Percentiles rank a stretch among this genome's conserved stretches.
phyloP scores from a whole-genome alignment of 2,329 filamentous ascomycete species.

The Trichoderma sp. region DNA sequence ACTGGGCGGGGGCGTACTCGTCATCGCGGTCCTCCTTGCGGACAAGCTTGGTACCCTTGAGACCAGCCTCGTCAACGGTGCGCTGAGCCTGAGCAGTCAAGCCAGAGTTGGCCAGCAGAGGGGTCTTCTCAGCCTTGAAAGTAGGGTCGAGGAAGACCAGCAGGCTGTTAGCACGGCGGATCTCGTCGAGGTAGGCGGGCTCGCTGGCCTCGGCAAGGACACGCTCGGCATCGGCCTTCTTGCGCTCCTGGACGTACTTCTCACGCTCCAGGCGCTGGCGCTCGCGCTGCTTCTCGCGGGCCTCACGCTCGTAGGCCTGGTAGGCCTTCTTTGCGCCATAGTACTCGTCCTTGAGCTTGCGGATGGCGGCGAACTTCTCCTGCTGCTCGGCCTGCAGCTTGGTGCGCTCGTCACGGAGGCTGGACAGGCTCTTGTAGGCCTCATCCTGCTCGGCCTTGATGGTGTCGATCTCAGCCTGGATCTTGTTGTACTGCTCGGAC shows the following conservation, averaged over 20 bases:
- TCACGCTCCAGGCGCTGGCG: conserved; percentile 79
- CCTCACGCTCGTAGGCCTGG: conserved; percentile 78
- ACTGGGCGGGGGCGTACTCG: conserved; percentile 76
- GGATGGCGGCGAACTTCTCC: conserved; percentile 77
- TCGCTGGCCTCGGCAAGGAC: conserved; percentile 78
- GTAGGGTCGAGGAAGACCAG: conserved; percentile 88
- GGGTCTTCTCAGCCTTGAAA: conserved; percentile 63
- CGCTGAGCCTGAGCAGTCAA: conserved; percentile 77
- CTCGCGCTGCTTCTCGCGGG: conserved; percentile 72
- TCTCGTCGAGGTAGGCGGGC: conserved; percentile 89
- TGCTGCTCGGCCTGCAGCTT: conserved; percentile 83
- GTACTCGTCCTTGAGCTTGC: conserved; percentile 86
- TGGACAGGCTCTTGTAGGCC: conserved; percentile 82
- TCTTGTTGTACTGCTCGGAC: conserved; percentile 78
- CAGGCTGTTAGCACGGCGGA: conserved; percentile 80
- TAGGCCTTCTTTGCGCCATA: conserved; percentile 79
- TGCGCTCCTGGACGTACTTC: conserved; percentile 66
- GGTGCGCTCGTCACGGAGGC: conserved; percentile 79
- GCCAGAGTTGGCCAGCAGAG: conserved; percentile 62
- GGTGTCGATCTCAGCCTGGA: conserved; percentile 82
- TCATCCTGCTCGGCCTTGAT: conserved; percentile 93
- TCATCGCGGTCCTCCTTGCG: conserved; percentile 88
- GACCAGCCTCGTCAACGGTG: conserved; percentile 76
- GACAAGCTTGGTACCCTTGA: conserved; percentile 81
- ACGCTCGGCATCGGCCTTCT: conserved; percentile 72